Evolutionary conservation across 1,284 basidiomycete species (phyloP).

Genomic region (Sanguinoderma infundibulare): DNA sequence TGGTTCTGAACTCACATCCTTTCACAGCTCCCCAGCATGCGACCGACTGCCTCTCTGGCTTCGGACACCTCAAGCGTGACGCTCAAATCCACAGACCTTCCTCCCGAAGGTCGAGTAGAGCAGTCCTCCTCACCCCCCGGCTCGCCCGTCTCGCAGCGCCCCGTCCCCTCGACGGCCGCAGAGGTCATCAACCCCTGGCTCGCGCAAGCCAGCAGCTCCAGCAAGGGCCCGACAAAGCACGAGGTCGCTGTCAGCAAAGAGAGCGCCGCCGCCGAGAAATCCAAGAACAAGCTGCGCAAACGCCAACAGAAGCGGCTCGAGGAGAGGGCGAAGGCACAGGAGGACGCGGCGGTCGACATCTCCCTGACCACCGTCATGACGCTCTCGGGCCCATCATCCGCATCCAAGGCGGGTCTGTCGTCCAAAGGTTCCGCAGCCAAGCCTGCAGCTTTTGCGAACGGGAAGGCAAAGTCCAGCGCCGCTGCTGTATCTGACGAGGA

Average conservation of each 20-base stretch:
- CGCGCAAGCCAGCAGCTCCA: conserved; percentile 38
- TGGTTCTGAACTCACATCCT: not conserved
- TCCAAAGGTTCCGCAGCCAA: conserved; percentile 11
- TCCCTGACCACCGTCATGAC: conserved; percentile 58
- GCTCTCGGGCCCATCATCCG: conserved; percentile 34
- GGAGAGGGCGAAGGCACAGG: conserved; percentile 58
- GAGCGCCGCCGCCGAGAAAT: conserved; percentile 63
- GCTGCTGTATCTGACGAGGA: conserved; percentile 37
- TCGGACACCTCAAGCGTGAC: conserved; percentile 76
- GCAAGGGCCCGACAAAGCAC: conserved; percentile 63
- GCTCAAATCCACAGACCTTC: conserved; percentile 61
- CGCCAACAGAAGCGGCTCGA: conserved; percentile 55
- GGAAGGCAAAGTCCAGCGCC: conserved; percentile 9
- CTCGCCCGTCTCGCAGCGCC: conserved; percentile 22
- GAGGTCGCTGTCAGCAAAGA: conserved; percentile 71
- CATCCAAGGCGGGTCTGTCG: conserved; percentile 24
- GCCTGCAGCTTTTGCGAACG: conserved; percentile 12
- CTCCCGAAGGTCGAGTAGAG: conserved; percentile 33
- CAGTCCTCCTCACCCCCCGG: conserved; percentile 23
- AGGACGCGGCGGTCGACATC: conserved; percentile 84
- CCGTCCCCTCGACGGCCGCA: conserved; percentile 26
- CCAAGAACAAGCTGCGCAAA: conserved; percentile 74
- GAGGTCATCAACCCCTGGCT: conserved; percentile 81
- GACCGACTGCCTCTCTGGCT: conserved; percentile 48
- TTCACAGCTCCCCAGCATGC: conserved; percentile 21